A percentile compares a stretch with the other conserved stretches of the same genome.
phyloP scores from a whole-genome alignment of 2,329 filamentous ascomycete species.

The Acrocalymma vagum region DNA sequence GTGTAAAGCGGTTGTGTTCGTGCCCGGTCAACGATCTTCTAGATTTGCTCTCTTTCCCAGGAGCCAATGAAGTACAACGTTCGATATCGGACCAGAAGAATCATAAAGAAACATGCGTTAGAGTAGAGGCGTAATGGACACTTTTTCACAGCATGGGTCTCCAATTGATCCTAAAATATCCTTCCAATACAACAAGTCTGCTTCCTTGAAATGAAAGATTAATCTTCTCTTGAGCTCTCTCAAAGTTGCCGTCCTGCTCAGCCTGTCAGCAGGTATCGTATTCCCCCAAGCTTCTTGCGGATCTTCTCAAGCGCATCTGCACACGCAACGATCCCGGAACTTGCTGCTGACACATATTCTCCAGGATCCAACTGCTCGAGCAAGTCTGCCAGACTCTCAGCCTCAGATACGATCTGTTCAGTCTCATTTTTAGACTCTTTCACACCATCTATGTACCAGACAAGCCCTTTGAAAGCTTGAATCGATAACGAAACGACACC shows the following conservation, averaged over 20 bases:
- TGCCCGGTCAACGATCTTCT: no score
- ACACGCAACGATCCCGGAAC: not conserved
- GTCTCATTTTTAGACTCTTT: constrained; percentile 16
- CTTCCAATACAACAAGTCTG: constrained; percentile 1
- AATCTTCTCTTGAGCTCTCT: not conserved
- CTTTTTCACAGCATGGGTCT: not conserved
- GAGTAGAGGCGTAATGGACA: not conserved
- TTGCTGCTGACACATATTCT: not conserved
- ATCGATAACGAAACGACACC: constrained; percentile 17
- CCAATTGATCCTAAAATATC: not conserved
- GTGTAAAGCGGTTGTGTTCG: no score
- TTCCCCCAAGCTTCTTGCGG: not conserved
- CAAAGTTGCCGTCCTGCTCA: not conserved
- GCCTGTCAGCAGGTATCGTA: not conserved
- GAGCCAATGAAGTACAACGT: no score
- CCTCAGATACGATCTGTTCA: not conserved
- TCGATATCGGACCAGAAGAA: constrained; percentile 7
- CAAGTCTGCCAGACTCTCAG: not conserved
- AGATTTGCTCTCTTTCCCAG: no score
- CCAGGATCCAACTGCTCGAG: constrained; percentile 1
- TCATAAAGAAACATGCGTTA: no score
- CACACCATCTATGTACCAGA: constrained; percentile 27
- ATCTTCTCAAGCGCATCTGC: not conserved
- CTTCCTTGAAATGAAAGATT: constrained; percentile 2
- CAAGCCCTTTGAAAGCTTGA: constrained; percentile 12